Base-by-base conservation (phyloP, 208 protist genomes). In the Trypanosomatidae sp. region DNA sequence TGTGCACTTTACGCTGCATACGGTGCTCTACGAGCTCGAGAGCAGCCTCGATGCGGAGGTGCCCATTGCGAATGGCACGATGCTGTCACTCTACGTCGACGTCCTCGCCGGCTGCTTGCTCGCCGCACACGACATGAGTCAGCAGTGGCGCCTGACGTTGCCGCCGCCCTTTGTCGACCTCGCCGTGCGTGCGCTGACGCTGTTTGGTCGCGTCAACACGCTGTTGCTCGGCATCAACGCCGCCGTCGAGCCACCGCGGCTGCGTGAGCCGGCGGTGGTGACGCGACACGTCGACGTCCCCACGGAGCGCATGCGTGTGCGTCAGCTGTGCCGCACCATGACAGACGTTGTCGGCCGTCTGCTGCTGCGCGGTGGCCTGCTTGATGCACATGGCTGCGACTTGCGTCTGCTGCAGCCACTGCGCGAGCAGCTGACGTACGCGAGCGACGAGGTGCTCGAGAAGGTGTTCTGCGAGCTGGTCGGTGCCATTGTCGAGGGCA, bases 61-160 rank as follows among this genome's bases (percentile, higher is more conserved):
- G 39, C 41, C 41, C 25, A 51, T 70, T 45, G 51, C 59, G 6
- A 51, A 71, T 15, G 64, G 55, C 44, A 63, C 64, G 15, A 52
- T 71, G 44, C 48, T 78, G 16, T 67, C 76, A 13, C 66, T 89
- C 37, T 89, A 81, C 35, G 61, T 60, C 5, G 74, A 85, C 33
- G 55, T 89, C 23, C 63, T 89, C 10, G 62, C 61, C 19, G 64
- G 72, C 19, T 79, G 61, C 39, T 43, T 89, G 21, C 38, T 66
- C 32, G 59, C 61, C 4, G 53, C 55, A 13, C 69, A 75, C 46
- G 55, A 81, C 28, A 33, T 89, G 21, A 48, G 54, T 19, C 54
- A 50, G 44, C 50, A 52, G 20, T 72, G 75, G 58, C 43, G 43
- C 44, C 43, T 74, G 19, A 39, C 44, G 23, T 58, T 89, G n/a